Evolutionary conservation across 345 rosid genomes (phyloP).

Genomic region (Bruguiera gymnorhiza): DNA sequence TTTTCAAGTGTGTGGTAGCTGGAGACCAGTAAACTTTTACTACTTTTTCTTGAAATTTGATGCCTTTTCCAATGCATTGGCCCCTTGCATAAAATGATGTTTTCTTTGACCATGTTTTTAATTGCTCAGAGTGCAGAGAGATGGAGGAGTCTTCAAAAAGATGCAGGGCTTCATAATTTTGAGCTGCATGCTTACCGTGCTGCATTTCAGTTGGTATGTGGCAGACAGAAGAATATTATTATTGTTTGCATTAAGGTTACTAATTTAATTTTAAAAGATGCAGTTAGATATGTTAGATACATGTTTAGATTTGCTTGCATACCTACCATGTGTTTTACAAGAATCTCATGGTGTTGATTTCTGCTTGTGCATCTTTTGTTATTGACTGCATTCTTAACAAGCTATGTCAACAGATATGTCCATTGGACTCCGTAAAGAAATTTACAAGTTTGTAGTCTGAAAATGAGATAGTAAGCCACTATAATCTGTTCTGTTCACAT

Average conservation of each 20-base stretch:
- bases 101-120: conserved; percentile 9
- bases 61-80: too few species aligned
- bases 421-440: background rate
- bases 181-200: conserved; percentile 91
- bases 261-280: background rate
- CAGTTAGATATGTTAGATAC: background rate
- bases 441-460: too few species aligned
- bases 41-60: too few species aligned
- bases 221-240: conserved; percentile 7
- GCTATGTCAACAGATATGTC: background rate
- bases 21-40: too few species aligned
- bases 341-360: background rate
- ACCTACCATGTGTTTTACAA: background rate
- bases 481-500: too few species aligned
- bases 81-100: background rate
- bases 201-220: conserved; percentile 81
- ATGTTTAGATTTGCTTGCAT: too few species aligned
- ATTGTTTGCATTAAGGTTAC: conserved; percentile 3
- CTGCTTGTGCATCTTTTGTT: background rate
- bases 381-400: background rate
- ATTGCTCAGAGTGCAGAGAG: conserved; percentile 80
- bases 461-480: too few species aligned
- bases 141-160: conserved; percentile 68
- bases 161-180: conserved; percentile 78
- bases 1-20: too few species aligned